These are phyloP conservation scores for Psidium friedrichsthalianum DNA, from an alignment of 345 rosid genomes.

Conservation along the genomic window DNA sequence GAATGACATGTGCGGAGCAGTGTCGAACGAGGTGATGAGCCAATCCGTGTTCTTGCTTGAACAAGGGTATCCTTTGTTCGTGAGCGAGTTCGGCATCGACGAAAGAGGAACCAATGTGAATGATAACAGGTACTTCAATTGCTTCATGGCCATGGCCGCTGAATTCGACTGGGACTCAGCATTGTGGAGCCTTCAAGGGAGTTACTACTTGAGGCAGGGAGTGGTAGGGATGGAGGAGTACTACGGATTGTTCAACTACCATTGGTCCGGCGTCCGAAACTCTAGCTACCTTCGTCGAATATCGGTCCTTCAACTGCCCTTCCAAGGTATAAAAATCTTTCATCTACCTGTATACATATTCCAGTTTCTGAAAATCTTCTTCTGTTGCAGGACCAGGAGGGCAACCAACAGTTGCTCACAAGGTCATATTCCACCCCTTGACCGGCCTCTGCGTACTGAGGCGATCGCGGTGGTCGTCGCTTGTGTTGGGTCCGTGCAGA, in stretches of 20 bases:
- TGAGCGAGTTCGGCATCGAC: slow-evolving; percentile 33
- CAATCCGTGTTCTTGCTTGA: background rate
- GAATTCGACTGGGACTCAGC: slow-evolving; percentile 34
- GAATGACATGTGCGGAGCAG: slow-evolving; percentile 23
- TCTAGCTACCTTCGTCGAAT: background rate
- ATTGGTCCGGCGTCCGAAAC: slow-evolving; percentile 11
- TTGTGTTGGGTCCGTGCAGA: background rate
- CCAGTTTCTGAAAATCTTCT: background rate
- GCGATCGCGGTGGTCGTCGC: background rate
- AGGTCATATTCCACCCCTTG: slow-evolving; percentile 10
- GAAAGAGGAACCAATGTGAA: slow-evolving; percentile 14
- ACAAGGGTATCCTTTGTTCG: slow-evolving; percentile 15
- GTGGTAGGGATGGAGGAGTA: slow-evolving; percentile 12
- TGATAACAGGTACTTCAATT: slow-evolving; percentile 23
- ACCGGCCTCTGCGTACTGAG: slow-evolving; percentile 7
- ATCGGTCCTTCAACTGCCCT: slow-evolving; percentile 1
- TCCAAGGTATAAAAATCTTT: background rate
- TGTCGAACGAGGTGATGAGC: background rate
- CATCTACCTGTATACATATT: background rate
- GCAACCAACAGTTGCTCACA: background rate
- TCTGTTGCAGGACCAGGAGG: slow-evolving; percentile 9
- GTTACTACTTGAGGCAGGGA: slow-evolving; percentile 29
- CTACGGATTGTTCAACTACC: slow-evolving; percentile 18
- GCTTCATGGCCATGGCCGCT: slow-evolving; percentile 25
- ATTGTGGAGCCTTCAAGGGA: slow-evolving; percentile 27